Evolutionary conservation across 129 eudicot genomes (phyloP), one percentile per base, ranked within the genome.

Genomic region (Tagetes erecta): DNA sequence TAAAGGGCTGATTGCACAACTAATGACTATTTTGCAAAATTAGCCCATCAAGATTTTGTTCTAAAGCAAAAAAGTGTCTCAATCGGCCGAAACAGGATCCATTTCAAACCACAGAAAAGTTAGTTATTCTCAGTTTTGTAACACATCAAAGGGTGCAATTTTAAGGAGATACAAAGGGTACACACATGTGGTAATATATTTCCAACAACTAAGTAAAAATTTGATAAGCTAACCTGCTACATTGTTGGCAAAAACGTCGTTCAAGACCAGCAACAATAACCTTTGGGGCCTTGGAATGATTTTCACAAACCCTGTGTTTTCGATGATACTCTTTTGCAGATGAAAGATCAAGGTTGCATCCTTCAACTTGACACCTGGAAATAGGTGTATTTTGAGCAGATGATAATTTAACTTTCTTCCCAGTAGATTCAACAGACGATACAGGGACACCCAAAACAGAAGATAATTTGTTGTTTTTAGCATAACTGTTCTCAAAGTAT

Each of bases 211-310:
- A 64, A 38, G 12, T 64, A 5, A 2, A 36, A 13, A 62, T 27
- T 71, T 71, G 38, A 39, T 14, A 76, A 60, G 53, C 71, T 81
- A 66, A 88, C 97, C 97, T 81, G 91, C 97, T 91, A 80, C 96
- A 91, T 77, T 91, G 97, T 72, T 91, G 97, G 78, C 97, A 91
- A 81, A 91, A 91, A 65, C 97, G 85, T 14, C 92, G 92, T 47
- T 88, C 97, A 14, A 75, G 60, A 62, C 97, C 95, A 34, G 80
- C 80, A 56, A 91, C 77, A 52, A 83, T 67, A 6, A 92, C 97
- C 74, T 81, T 83, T 12, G 92, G 83, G 69, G 80, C 67, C 74
- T 89, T 92, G 57, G 97, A 86, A 78, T 89, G 97, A 77, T 41
- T 80, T 52, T 78, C 91, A 76, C 97, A 92, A 67, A 92, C 96